Base-by-base conservation (phyloP, 495 filamentous ascomycete species). In the Niebla homalea region DNA sequence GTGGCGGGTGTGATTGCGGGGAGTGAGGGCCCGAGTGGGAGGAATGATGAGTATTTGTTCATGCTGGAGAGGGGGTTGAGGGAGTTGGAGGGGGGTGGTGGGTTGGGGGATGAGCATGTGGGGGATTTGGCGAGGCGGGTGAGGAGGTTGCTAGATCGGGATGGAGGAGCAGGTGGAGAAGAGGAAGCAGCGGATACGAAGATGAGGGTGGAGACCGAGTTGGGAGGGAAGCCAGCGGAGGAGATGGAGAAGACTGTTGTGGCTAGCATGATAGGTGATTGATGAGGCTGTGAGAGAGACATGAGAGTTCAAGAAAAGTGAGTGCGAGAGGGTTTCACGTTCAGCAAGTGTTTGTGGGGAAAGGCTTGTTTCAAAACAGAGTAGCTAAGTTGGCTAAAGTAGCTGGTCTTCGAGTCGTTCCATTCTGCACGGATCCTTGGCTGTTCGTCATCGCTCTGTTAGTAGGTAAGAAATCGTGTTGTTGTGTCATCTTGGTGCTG, bases 21-120 rank as follows among this genome's bases (percentile, higher is more conserved):
- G 40, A 82, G 83, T 53, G 63, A 66, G 29, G 93, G 93, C 0
- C 84, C 88, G 36, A 96, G 90, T 64, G 93, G 93, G 1, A 78
- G 83, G 61, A 97, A 97, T 62, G 79, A 72, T 46, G 90, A 97
- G 58, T 99, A 99, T 70, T 71, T 99, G 29, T 87, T 83, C 60
- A 68, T 81, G 54, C 67, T 99, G 36, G 86, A 95, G 66, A 73
- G 71, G 61, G 83, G 85, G 12, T 73, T 99, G 50, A 70, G 80
- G 52, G 79, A 75, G 16, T 67, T 97, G 39, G 84, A 87, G 49
- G 65, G 75, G 11, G 40, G 10, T 10, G 89, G 85, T 40, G 57
- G 43, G 3, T 87, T 79, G 59, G 85, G 80, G 10, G 93, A 99
- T 71, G 77, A 72, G 48, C 90, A 99, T 74, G 78, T 99, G 23